Base-by-base conservation (phyloP, 352 stramenopile genomes). In the Plasmopara halstedii region DNA sequence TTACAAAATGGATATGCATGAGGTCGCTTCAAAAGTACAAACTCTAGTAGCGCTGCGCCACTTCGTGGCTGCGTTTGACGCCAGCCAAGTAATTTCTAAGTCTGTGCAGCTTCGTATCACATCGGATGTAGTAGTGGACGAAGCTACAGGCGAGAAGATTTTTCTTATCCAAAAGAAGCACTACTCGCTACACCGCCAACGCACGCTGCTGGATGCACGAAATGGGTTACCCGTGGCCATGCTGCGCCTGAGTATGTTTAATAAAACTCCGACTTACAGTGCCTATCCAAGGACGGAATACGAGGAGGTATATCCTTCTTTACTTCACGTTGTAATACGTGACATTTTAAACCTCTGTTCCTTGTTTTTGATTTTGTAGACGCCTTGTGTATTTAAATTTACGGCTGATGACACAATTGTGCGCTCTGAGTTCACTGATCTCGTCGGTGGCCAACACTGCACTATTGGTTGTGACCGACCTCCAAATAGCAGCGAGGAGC, bases 31-130 rank as follows among this genome's bases (percentile, higher is more conserved):
- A n/a, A 46, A 62, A 46, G 50, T 71, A 19, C 56, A 64, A 50
- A 64, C 53, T 20, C 58, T 71, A n/a, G 58, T 37, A 19, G 62
- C 62, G 34, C 50, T 71, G 49, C 54, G 53, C 15, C 58, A 65
- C 53, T 71, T 71, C 31, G 62, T 66, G 20, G 42, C 62, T 14
- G 62, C 62, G 11, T 71, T 71, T 33, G 58, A 71, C 42, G 34
- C 54, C n/a, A 37, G 26, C 10, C 48, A 63, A 20, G 61, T 66
- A 39, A 56, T 42, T 11, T 45, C 46, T n/a, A 59, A 62, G 50
- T 46, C 37, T 10, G 40, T 25, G 15, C 45, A 56, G 45, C 46
- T 71, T 22, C 38, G 54, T 46, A 41, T 71, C 46, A 56, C 47
- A 14, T 13, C 46, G 4, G 47, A 56, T 31, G 42, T 42, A 2